Base-by-base conservation (phyloP, 179 eudicot species). In the Beta macrorhiza region DNA sequence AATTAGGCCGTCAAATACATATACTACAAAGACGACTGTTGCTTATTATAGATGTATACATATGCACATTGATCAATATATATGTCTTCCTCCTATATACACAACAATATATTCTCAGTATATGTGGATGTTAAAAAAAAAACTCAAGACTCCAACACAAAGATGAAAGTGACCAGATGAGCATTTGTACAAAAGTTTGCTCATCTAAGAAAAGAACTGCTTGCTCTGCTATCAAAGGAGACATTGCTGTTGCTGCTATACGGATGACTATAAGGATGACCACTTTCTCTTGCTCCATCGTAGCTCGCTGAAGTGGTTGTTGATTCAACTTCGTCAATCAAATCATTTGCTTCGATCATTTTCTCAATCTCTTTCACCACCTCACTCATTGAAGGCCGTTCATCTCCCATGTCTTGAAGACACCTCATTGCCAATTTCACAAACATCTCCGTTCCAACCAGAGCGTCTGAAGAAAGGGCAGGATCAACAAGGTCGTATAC, bases 361-460 rank as follows among this genome's bases (percentile, higher is more conserved):
- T 53, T 81, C 76, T 90, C 92, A 2, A 90, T 83, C 75, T 86
- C 88, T 81, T 82, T 87, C 63, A 85, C 88, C 67, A 87, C 90
- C 49, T 82, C 86, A n/a, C 87, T 82, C 92, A 86, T 88, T 57
- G 90, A 64, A 17, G 90, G 92, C 45, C 92, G 82, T 14, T 84
- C 69, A 29, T 79, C 83, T 79, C 90, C 91, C 0, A 68, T 32
- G 79, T 87, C 92, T 67, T 84, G 83, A 44, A 88, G 87, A 75
- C 94, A 90, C 49, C 64, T 82, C 82, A 91, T 64, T 57, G 92
- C 90, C 17, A 91, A 65, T 65, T 86, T 87, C 53, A 91, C 89
- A 76, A 86, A 89, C 32, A 83, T 86, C 62, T 87, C 89, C 29
- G 85, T 25, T 19, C 90, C 89, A 81, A 15, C 82, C 52, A 86